Evolutionary conservation across 768 basidiomycete genomes (phyloP), one percentile per base, ranked within the genome.

Genomic region (Leccinum imitatum): DNA sequence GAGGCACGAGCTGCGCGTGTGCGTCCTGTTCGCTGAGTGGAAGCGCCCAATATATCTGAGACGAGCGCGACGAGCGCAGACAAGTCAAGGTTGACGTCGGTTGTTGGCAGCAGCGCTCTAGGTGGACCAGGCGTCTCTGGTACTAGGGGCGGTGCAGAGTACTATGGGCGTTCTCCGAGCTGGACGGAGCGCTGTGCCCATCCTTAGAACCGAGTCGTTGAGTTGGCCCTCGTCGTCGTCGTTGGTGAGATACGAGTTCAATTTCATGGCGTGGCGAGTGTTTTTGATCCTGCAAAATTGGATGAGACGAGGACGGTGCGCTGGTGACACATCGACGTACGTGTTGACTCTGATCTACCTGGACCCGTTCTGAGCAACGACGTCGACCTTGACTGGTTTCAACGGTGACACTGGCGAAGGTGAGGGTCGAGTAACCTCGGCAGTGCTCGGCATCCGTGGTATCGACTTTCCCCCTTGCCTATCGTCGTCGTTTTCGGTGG

Each of bases 291-390:
- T 94, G 65, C 27, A 17, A 35, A 44, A 8, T 19, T 11, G 25
- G 6, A 13, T 6, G 25, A 53, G 46, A 58, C 44, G 54, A 47
- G 56, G 46, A 17, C 3, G 8, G 15, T 25, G 14, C 8, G 6
- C 17, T 17, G 27, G 27, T 17, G 6, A 17, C 15, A 1, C 6
- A 50, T 27, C 7, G 27, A 92, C 93, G 93, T 94, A 92, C 93
- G 93, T 94, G 74, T 94, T 95, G 39, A 95, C 83, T 65, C 92
- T 82, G 44, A 92, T 86, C 94, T 94, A 96, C 3, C 78, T 76
- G 23, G 81, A 76, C 1, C 93, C 93, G 48, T 85, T 82, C 21
- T 90, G 84, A 2, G 87, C 87, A 14, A 94, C 85, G 14, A 95
- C 79, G 66, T 25, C 25, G 25, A 25, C 25, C 25, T 25, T 94